Evolutionary conservation across 192 early-diverging fungal species (phyloP).

Genomic region (Backusella macrospora): DNA sequence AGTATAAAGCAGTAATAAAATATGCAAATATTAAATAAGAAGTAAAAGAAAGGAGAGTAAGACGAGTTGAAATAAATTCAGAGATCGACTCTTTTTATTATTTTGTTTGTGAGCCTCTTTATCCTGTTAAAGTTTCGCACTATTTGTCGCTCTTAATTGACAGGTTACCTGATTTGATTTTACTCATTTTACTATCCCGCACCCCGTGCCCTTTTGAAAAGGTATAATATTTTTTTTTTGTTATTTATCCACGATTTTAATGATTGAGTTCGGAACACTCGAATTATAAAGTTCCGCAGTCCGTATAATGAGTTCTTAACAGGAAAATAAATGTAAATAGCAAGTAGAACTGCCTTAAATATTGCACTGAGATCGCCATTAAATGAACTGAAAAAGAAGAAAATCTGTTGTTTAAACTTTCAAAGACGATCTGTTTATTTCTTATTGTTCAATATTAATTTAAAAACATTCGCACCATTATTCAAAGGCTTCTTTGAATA

Average conservation of each 20-base stretch:
- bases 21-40: not conserved
- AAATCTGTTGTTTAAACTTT: not conserved
- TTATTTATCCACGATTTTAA: constrained; percentile 4
- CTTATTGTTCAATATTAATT: not conserved
- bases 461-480: not conserved
- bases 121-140: constrained; percentile 11
- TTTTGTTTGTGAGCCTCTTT: constrained; percentile 8
- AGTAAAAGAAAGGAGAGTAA: constrained; percentile 12
- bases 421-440: constrained; percentile 1
- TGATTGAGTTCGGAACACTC: constrained; percentile 3
- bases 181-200: not conserved
- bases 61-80: not conserved
- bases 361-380: not conserved
- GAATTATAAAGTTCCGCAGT: not conserved
- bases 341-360: not conserved
- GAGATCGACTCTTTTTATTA: constrained; percentile 14
- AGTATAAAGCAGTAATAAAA: not conserved
- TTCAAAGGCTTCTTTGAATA: not conserved
- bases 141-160: constrained; percentile 22
- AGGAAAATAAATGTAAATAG: not conserved
- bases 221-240: not conserved
- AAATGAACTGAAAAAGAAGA: not conserved
- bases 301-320: constrained; percentile 4
- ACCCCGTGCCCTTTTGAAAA: constrained; percentile 3
- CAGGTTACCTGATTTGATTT: constrained; percentile 24